Conservation (phyloP, 2,329 filamentous ascomycete species). For the Ascochyta viciae-villosae region DNA sequence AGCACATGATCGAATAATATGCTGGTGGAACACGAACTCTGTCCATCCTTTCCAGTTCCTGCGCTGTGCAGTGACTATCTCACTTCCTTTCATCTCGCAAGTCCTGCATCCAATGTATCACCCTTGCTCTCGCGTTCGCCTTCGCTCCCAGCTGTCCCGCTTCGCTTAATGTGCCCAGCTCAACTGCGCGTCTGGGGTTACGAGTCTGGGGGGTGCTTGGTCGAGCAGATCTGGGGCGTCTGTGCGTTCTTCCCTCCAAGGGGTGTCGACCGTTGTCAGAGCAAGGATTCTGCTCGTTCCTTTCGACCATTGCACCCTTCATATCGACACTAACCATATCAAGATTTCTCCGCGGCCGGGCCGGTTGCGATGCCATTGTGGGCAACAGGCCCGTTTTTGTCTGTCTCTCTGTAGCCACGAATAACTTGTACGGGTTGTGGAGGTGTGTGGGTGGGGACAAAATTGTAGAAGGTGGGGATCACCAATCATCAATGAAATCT, state of each 20-base stretch:
- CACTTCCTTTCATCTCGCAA: neutral
- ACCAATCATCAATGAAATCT: constrained; percentile 3
- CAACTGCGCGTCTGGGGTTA: too few species aligned
- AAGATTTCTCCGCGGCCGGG: constrained; percentile 3
- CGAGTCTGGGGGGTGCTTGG: neutral
- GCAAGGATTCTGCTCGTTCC: neutral
- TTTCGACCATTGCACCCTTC: neutral
- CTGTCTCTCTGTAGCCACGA: neutral
- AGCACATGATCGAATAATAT: too few species aligned
- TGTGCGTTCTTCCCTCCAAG: neutral
- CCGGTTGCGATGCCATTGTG: constrained; percentile 10
- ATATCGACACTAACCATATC: neutral
- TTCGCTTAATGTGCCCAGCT: neutral
- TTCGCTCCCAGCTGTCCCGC: neutral
- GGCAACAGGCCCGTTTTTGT: constrained; percentile 6
- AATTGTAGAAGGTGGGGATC: neutral
- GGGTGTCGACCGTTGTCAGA: neutral
- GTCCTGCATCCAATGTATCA: neutral
- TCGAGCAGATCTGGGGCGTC: constrained; percentile 17
- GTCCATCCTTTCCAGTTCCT: neutral
- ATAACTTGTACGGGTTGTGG: neutral
- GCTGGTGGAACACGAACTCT: too few species aligned
- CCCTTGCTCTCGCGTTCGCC: constrained; percentile 3
- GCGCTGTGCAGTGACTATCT: neutral
- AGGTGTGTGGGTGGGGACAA: constrained; percentile 3